Percentiles rank a stretch among this genome's conserved stretches.
Evolutionary conservation across 306 rosid species (phyloP).

Genomic region (Vicia sativa): DNA sequence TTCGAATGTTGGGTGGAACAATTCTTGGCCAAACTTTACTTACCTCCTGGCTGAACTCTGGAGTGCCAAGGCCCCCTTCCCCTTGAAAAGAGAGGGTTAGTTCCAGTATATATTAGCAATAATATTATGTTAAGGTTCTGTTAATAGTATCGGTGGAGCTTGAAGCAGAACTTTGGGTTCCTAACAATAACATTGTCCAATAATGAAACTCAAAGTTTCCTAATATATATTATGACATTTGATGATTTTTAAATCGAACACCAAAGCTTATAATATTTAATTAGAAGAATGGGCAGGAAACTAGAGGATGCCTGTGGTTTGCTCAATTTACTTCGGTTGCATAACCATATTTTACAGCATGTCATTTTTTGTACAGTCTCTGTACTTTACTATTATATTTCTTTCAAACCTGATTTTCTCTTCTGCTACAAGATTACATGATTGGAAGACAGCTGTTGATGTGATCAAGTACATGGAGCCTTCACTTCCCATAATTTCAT

Average conservation of each 20-base stretch:
- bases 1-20: too few relatives aligned
- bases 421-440: conserved; percentile 67
- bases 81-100: too few relatives aligned
- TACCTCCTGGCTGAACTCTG: too few relatives aligned
- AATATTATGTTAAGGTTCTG: conserved; percentile 17
- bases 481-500: conserved; percentile 64
- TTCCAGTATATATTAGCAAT: neutral
- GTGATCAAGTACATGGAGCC: conserved; percentile 78
- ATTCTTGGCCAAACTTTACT: too few relatives aligned
- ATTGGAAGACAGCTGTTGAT: conserved; percentile 77
- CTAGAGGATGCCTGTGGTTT: conserved; percentile 16
- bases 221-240: conserved; percentile 11
- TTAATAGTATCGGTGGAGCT: conserved; percentile 21
- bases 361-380: conserved; percentile 31
- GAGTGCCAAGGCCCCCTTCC: too few relatives aligned
- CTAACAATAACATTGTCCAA: conserved; percentile 8
- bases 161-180: conserved; percentile 2
- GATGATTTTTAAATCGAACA: conserved; percentile 18
- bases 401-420: conserved; percentile 42
- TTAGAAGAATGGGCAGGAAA: conserved; percentile 13
- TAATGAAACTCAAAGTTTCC: conserved; percentile 20
- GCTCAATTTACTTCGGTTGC: conserved; percentile 26
- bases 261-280: neutral
- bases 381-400: conserved; percentile 24
- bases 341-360: conserved; percentile 28